These are phyloP conservation scores for Wolfiporia cocos DNA, from an alignment of 1,284 basidiomycete species.

Conservation along the genomic window DNA sequence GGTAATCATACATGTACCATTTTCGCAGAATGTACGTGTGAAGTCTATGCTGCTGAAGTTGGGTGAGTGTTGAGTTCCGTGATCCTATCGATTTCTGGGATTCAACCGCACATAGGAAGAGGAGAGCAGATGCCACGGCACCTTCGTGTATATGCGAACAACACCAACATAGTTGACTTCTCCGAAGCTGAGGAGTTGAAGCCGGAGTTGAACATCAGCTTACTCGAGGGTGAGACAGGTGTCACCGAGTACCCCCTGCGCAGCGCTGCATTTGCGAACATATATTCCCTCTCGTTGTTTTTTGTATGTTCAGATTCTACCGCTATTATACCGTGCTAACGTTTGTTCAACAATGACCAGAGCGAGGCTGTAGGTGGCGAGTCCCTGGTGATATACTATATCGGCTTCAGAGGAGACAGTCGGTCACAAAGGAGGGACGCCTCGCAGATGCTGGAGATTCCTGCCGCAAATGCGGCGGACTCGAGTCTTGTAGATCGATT, in stretches of 20 bases:
- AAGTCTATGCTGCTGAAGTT: conserved; percentile 69
- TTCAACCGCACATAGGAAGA: conserved; percentile 39
- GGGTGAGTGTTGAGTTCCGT: conserved; percentile 35
- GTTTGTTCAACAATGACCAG: conserved; percentile 20
- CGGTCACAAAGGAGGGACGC: conserved; percentile 51
- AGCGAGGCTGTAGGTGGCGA: conserved; percentile 62
- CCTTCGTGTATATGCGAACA: conserved; percentile 65
- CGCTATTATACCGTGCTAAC: not conserved
- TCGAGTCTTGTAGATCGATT: conserved; percentile 57
- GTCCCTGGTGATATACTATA: conserved; percentile 59
- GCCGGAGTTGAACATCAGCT: conserved; percentile 64
- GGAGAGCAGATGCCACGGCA: conserved; percentile 64
- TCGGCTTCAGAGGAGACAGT: conserved; percentile 78
- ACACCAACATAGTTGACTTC: conserved; percentile 71
- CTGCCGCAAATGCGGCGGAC: conserved; percentile 65
- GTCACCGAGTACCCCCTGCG: conserved; percentile 74
- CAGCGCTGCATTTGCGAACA: conserved; percentile 67
- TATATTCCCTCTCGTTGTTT: conserved; percentile 68
- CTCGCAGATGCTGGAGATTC: conserved; percentile 59
- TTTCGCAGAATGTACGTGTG: conserved; percentile 70
- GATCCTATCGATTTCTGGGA: conserved; percentile 6
- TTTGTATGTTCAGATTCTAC: conserved; percentile 42
- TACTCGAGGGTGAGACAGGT: conserved; percentile 61
- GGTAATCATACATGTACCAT: conserved; percentile 78
- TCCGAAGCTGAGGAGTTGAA: conserved; percentile 57